Evolutionary conservation across 2,329 filamentous ascomycete species (phyloP).

Genomic region (Botryotinia convoluta): DNA sequence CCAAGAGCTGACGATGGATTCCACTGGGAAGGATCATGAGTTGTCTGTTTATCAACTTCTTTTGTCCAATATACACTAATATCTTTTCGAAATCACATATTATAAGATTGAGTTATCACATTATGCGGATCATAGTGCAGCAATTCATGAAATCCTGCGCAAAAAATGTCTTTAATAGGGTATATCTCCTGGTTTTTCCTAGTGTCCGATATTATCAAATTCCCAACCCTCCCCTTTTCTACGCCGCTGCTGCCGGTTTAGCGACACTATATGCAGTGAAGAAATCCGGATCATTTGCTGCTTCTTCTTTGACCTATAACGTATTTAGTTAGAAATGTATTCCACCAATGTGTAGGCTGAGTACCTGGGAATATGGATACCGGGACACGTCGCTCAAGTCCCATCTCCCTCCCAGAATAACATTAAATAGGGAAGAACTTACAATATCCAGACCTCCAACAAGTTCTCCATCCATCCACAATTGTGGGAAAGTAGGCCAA

Average conservation of each 20-base stretch:
- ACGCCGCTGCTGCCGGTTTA: conserved; percentile 20
- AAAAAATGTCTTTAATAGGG: conserved; percentile 11
- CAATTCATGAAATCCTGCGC: neutral
- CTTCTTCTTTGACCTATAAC: conserved; percentile 83
- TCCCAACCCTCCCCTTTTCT: neutral
- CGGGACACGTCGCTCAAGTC: neutral
- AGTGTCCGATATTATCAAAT: neutral
- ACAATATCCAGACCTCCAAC: conserved; percentile 96
- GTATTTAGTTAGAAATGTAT: conserved; percentile 18
- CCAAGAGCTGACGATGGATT: neutral
- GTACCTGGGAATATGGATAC: neutral
- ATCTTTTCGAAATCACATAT: neutral
- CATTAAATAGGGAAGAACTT: conserved; percentile 43
- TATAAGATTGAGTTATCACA: neutral
- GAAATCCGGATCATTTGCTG: conserved; percentile 80
- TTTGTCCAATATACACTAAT: neutral
- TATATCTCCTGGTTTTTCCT: conserved; percentile 10
- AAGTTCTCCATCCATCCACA: conserved; percentile 88
- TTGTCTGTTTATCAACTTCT: neutral
- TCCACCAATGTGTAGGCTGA: neutral
- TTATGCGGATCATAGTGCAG: neutral
- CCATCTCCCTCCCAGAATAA: neutral
- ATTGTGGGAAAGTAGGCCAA: conserved; percentile 95
- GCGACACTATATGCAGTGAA: conserved; percentile 63
- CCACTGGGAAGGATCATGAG: neutral